A percentile compares a stretch with the other conserved stretches of the same genome.
These are phyloP conservation scores for Thelonectria rubi DNA, from an alignment of 2,329 filamentous ascomycete genomes.

Conservation along the genomic window DNA sequence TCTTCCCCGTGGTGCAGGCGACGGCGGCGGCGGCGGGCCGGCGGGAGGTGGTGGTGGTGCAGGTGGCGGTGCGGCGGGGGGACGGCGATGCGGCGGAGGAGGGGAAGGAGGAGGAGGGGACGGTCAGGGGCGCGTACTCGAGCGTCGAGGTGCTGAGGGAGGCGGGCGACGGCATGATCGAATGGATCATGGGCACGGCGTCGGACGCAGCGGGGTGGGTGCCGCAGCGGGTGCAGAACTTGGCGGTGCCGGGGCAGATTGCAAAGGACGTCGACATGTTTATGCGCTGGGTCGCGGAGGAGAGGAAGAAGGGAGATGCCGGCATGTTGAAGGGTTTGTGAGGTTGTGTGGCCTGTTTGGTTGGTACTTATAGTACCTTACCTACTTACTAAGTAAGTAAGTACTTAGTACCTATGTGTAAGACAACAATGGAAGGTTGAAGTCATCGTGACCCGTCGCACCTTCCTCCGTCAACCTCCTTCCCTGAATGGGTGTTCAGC, in stretches of 20 bases:
- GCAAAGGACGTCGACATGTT: conserved; percentile 78
- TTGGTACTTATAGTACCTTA: too few relatives aligned
- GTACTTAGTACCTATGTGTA: too few relatives aligned
- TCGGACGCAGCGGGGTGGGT: conserved; percentile 74
- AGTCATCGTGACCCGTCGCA: neutral
- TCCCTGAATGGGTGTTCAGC: neutral
- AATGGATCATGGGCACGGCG: conserved; percentile 83
- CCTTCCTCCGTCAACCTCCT: neutral
- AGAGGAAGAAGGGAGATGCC: conserved; percentile 47
- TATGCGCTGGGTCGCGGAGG: conserved; percentile 65
- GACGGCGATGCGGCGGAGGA: conserved; percentile 55
- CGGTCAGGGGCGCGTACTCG: conserved; percentile 68
- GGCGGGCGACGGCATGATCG: conserved; percentile 56
- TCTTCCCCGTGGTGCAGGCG: conserved; percentile 73
- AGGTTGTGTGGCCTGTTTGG: too few relatives aligned
- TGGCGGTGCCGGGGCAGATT: conserved; percentile 68
- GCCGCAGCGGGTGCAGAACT: conserved; percentile 72
- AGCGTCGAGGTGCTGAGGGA: conserved; percentile 70
- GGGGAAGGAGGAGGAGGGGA: conserved; percentile 53
- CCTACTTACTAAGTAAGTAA: too few relatives aligned
- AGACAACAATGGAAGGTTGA: neutral
- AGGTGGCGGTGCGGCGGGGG: conserved; percentile 56
- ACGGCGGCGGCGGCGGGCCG: conserved; percentile 53
- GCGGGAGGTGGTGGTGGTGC: conserved; percentile 65
- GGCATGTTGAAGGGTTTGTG: neutral